Conservation (phyloP, 345 rosid genomes). For the Syzygium aqueum region DNA sequence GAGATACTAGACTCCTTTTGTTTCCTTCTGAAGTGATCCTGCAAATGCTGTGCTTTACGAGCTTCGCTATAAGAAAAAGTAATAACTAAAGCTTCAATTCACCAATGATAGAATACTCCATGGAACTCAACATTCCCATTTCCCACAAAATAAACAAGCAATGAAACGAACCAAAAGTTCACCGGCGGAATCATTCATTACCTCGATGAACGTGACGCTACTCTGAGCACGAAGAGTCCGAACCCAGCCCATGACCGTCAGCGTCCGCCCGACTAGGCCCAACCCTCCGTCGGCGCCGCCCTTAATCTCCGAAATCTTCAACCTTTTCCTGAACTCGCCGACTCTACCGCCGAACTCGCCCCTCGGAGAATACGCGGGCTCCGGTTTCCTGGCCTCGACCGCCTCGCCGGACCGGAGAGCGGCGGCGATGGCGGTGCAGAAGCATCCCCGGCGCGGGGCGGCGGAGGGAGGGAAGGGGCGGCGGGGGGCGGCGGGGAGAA, state of each 20-base stretch:
- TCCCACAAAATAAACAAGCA: neutral
- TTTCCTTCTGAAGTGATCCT: neutral
- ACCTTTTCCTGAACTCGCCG: constrained; percentile 59
- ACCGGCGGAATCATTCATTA: constrained; percentile 1
- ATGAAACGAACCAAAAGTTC: neutral
- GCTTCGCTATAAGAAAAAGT: neutral
- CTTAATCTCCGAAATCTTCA: constrained; percentile 72
- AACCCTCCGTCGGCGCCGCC: constrained; percentile 65
- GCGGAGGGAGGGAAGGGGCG: neutral
- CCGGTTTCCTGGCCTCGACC: constrained; percentile 18
- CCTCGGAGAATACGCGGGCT: constrained; percentile 5
- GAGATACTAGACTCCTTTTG: neutral
- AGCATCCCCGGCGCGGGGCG: constrained; percentile 21
- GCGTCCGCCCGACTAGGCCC: constrained; percentile 48
- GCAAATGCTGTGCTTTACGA: neutral
- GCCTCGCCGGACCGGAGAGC: constrained; percentile 30
- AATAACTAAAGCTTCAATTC: neutral
- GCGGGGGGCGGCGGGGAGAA: constrained; percentile 2
- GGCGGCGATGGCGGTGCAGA: constrained; percentile 20
- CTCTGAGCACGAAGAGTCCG: constrained; percentile 87
- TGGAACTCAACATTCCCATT: neutral
- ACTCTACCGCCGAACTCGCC: constrained; percentile 25
- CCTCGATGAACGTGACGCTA: constrained; percentile 82
- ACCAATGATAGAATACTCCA: neutral
- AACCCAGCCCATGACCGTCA: constrained; percentile 81